Evolutionary conservation across 495 filamentous ascomycete species (phyloP), one percentile per base, ranked within the genome.

Genomic region (Aspergillus leporis): DNA sequence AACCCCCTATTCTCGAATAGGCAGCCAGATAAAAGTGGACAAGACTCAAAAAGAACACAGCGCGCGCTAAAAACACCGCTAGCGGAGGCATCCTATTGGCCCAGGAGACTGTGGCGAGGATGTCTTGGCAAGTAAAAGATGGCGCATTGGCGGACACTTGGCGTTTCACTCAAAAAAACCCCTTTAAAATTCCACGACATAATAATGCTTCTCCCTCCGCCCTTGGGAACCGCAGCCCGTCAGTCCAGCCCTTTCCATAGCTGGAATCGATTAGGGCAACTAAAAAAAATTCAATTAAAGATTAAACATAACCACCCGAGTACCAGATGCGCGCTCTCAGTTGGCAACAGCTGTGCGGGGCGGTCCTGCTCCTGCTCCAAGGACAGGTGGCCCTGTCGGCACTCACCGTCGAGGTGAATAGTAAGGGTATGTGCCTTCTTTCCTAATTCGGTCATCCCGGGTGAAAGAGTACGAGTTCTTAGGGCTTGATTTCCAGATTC

Each of bases 361-460:
- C 62, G 8, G 62, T 54, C 56, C 31, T 61, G 62, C 55, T 65
- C 22, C 55, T 61, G 30, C 51, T 58, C 30, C 62, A 61, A 16
- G 58, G 51, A 13, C 55, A 58, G 62, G n/a, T 32, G 38, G 62
- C 51, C 47, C 40, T 55, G 30, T 52, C 62, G 8, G 62, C 61
- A 23, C 49, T 65, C 45, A 53, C 45, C 19, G 49, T 65, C 45
- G 55, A 59, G 16, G 52, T 53, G 16, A 65, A 43, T 18, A 56
- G 41, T 38, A 30, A 31, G 12, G 62, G 62, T 65, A 59, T 47
- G 59, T 60, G 13, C 14, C n/a, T 18, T 45, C 19, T 51, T 13
- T 21, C 51, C 32, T 51, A 53, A 12, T 40, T 51, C 22, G 31
- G 30, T 28, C 3, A 28, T 47, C 8, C 25, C 36, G 38, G 16